phyloP scores from a whole-genome alignment of 805 yeast species.

The Kazachstania taianensis region DNA sequence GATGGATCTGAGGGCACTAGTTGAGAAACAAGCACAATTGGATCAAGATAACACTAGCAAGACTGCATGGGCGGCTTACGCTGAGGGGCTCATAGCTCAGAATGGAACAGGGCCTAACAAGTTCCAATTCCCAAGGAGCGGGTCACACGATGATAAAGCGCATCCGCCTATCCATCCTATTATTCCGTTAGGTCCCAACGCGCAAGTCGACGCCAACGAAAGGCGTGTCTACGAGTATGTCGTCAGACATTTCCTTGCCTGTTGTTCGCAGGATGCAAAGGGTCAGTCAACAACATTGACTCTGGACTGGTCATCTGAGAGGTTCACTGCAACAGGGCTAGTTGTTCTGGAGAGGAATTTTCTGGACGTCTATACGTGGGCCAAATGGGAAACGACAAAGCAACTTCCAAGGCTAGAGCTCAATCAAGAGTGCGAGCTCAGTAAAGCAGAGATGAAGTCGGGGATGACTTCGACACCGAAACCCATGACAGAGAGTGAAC shows the following conservation, averaged over 20 bases:
- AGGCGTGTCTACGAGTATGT: constrained; percentile 77
- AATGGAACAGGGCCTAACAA: constrained; percentile 27
- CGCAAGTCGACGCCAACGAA: constrained; percentile 31
- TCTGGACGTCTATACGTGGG: constrained; percentile 69
- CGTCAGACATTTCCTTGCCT: constrained; percentile 76
- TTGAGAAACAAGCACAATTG: constrained; percentile 44
- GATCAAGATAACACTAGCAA: constrained; percentile 28
- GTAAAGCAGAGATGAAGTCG: constrained; percentile 47
- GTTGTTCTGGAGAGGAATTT: constrained; percentile 66
- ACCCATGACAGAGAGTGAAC: constrained; percentile 82
- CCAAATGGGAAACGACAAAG: constrained; percentile 62
- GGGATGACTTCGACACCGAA: constrained; percentile 78
- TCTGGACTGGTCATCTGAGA: constrained; percentile 70
- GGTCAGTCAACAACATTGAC: constrained; percentile 58
- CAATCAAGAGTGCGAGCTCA: constrained; percentile 48
- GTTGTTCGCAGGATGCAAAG: constrained; percentile 84
- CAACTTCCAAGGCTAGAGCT: constrained; percentile 53
- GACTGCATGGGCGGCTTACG: constrained; percentile 88
- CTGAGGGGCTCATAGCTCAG: constrained; percentile 33
- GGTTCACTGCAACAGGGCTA: constrained; percentile 63
- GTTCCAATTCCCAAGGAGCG: constrained; percentile 63
- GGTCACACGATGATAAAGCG: constrained; percentile 83
- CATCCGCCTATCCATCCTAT: constrained; percentile 97
- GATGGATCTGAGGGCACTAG: constrained; percentile 58
- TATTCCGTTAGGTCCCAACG: constrained; percentile 27